Conservation (phyloP, 2,329 filamentous ascomycete genomes). For the Colletotrichum sp. region DNA sequence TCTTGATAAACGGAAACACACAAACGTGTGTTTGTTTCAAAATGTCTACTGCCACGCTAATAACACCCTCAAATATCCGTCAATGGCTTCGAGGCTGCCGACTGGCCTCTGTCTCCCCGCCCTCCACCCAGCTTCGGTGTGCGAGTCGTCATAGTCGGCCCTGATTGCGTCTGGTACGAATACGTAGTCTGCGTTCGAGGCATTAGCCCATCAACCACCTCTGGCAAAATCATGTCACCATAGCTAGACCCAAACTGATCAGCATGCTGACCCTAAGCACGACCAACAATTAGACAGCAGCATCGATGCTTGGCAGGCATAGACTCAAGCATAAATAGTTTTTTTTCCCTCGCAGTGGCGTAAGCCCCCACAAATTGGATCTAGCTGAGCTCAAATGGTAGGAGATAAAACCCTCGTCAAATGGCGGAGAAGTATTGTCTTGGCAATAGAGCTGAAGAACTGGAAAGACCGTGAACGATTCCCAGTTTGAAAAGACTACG, state of each 20-base stretch:
- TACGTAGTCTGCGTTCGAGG: background rate
- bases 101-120: background rate
- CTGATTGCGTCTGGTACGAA: background rate
- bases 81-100: background rate
- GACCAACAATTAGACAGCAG: background rate
- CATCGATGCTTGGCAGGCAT: background rate
- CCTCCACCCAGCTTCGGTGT: background rate
- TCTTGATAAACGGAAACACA: background rate
- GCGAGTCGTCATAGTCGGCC: background rate
- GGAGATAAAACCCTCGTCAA: background rate
- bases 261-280: background rate
- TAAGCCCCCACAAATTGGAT: background rate
- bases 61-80: background rate
- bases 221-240: background rate
- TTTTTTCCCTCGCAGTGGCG: background rate
- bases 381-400: background rate
- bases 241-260: background rate
- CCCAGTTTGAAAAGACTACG: background rate
- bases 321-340: background rate
- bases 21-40: background rate
- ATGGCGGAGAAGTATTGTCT: background rate
- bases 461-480: background rate
- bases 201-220: background rate
- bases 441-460: background rate
- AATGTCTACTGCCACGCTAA: background rate